phyloP scores from a whole-genome alignment of 169 alveolate species.

The Sarcocystis neurona region DNA sequence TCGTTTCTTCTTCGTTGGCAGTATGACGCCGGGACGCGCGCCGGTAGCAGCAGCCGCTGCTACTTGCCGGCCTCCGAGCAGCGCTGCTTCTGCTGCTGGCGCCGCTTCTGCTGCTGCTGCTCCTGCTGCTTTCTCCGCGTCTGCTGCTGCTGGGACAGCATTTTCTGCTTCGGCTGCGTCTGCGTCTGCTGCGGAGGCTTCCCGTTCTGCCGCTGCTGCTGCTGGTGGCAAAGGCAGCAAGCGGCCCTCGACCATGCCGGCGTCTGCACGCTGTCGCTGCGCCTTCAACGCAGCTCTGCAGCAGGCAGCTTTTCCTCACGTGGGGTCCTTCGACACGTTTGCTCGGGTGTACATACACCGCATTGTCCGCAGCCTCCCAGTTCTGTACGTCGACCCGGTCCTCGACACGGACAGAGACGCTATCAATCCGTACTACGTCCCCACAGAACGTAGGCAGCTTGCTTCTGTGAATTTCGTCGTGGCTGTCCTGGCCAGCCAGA shows the following conservation, averaged over 20 bases:
- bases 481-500: neutral
- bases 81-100: constrained; percentile 5
- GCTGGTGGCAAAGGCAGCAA: constrained; percentile 5
- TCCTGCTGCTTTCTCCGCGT: neutral
- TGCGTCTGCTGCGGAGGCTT: constrained; percentile 3
- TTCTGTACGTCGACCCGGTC: constrained; percentile 57
- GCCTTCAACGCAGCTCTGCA: constrained; percentile 58
- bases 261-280: constrained; percentile 31
- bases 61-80: constrained; percentile 14
- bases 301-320: constrained; percentile 62
- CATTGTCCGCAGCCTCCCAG: constrained; percentile 55
- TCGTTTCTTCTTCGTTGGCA: too few relatives aligned
- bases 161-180: neutral
- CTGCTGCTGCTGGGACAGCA: neutral
- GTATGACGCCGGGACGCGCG: constrained; percentile 1
- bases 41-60: constrained; percentile 26
- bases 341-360: constrained; percentile 52
- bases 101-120: constrained; percentile 12
- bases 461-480: neutral
- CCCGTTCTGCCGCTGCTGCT: neutral
- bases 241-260: constrained; percentile 40
- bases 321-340: constrained; percentile 61
- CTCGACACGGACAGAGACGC: constrained; percentile 56
- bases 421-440: constrained; percentile 60
- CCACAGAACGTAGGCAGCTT: constrained; percentile 47